Percentiles rank a stretch among this genome's conserved stretches.
phyloP scores from a whole-genome alignment of 371 early-diverging fungal species.

The Rhizopus microsporus region DNA sequence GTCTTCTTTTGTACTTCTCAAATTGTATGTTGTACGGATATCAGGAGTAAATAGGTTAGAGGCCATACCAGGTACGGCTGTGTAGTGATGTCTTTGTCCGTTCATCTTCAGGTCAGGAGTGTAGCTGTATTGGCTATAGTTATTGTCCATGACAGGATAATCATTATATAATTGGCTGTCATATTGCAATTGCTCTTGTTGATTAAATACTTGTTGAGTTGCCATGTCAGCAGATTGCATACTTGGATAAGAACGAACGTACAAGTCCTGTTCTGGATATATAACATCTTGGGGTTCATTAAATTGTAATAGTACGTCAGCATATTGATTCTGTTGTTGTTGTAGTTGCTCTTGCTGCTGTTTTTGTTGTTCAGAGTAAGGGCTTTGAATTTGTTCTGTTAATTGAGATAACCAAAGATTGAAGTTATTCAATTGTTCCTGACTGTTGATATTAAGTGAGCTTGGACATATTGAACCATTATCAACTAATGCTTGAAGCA shows the following conservation, averaged over 20 bases:
- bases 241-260: constrained; percentile 24
- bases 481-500: constrained; percentile 22
- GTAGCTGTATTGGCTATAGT: neutral
- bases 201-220: constrained; percentile 1
- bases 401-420: constrained; percentile 23
- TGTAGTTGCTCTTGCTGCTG: constrained; percentile 9
- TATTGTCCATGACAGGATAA: constrained; percentile 14
- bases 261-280: constrained; percentile 23
- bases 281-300: constrained; percentile 10
- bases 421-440: constrained; percentile 21
- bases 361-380: constrained; percentile 10
- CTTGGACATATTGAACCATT: constrained; percentile 19
- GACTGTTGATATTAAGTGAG: constrained; percentile 17
- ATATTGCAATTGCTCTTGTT: constrained; percentile 2
- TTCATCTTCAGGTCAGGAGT: constrained; percentile 4
- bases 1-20: constrained; percentile 18
- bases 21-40: constrained; percentile 14
- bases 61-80: constrained; percentile 12
- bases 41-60: constrained; percentile 14
- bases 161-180: neutral
- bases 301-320: constrained; percentile 22
- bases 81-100: constrained; percentile 19
- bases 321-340: constrained; percentile 6
- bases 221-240: neutral
- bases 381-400: constrained; percentile 16